These are phyloP conservation scores for Ceratobasidium sp. DNA, from an alignment of 1,284 basidiomycete genomes.

Conservation along the genomic window DNA sequence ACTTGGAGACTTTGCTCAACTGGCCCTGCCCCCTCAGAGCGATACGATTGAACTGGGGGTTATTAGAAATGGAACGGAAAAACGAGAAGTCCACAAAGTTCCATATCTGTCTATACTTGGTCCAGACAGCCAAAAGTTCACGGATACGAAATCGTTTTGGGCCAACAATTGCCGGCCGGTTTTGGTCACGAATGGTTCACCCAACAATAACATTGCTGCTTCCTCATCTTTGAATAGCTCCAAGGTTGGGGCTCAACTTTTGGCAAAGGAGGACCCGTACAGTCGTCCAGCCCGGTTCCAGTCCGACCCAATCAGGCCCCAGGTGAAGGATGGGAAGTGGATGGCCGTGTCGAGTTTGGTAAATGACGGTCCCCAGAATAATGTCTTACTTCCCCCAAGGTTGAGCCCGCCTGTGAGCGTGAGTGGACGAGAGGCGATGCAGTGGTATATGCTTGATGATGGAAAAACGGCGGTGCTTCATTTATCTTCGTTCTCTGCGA, in stretches of 20 bases:
- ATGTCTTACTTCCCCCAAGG: constrained; percentile 59
- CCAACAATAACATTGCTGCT: too few species aligned
- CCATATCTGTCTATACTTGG: constrained; percentile 66
- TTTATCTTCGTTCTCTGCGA: constrained; percentile 64
- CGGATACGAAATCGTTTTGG: constrained; percentile 59
- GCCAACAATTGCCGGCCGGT: constrained; percentile 62
- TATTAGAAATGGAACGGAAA: constrained; percentile 53
- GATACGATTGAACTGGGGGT: constrained; percentile 61
- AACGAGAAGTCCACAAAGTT: constrained; percentile 56
- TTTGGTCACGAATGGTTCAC: constrained; percentile 59
- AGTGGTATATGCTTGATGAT: constrained; percentile 64
- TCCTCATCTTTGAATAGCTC: too few species aligned
- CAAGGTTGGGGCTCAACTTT: neutral
- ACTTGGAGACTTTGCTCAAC: constrained; percentile 68
- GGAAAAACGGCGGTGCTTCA: constrained; percentile 64
- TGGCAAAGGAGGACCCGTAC: constrained; percentile 5
- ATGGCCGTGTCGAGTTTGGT: constrained; percentile 60
- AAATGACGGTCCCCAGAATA: constrained; percentile 55
- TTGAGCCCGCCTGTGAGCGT: constrained; percentile 51
- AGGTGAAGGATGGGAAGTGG: constrained; percentile 47
- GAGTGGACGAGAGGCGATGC: constrained; percentile 54
- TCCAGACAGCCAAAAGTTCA: constrained; percentile 56
- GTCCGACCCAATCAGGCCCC: constrained; percentile 55
- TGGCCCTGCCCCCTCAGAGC: constrained; percentile 59
- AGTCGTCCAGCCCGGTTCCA: constrained; percentile 50